Conservation (phyloP, 257 asterid species). For the Ligustrum vulgare region DNA sequence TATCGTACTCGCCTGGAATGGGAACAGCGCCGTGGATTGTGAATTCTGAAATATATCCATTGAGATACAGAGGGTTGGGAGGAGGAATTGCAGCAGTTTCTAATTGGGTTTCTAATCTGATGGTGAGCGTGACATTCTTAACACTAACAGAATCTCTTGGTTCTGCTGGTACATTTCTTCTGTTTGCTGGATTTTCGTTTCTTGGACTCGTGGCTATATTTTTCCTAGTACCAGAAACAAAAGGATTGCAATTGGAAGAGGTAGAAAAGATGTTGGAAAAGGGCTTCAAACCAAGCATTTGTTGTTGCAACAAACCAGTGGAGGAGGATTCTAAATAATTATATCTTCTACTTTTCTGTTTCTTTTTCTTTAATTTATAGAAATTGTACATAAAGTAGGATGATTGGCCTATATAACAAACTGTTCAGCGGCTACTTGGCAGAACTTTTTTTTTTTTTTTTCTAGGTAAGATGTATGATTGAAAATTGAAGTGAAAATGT, state of each 20-base stretch:
- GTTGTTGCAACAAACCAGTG: slow-evolving; percentile 26
- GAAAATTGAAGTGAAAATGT: no score
- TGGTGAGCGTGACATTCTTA: slow-evolving; percentile 72
- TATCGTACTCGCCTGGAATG: slow-evolving; percentile 71
- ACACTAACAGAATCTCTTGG: slow-evolving; percentile 65
- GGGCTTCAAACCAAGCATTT: slow-evolving; percentile 55
- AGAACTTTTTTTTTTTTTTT: no score
- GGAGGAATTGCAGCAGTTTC: slow-evolving; percentile 89
- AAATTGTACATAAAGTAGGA: no score
- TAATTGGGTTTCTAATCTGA: slow-evolving; percentile 71
- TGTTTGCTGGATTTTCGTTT: slow-evolving; percentile 69
- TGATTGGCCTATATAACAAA: no score
- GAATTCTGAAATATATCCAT: slow-evolving; percentile 79
- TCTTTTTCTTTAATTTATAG: no score
- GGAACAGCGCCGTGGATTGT: slow-evolving; percentile 84
- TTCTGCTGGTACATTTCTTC: slow-evolving; percentile 61
- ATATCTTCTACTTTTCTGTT: no score
- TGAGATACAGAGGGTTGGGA: slow-evolving; percentile 64
- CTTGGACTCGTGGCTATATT: slow-evolving; percentile 56
- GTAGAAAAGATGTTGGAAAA: slow-evolving; percentile 75
- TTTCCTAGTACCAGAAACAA: slow-evolving; percentile 78
- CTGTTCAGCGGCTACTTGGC: no score
- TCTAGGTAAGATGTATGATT: no score
- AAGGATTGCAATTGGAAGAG: slow-evolving; percentile 74
- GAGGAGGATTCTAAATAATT: slow-evolving; percentile 14